Evolutionary conservation across 805 yeast genomes (phyloP).

Genomic region (Teunomyces pallodes): DNA sequence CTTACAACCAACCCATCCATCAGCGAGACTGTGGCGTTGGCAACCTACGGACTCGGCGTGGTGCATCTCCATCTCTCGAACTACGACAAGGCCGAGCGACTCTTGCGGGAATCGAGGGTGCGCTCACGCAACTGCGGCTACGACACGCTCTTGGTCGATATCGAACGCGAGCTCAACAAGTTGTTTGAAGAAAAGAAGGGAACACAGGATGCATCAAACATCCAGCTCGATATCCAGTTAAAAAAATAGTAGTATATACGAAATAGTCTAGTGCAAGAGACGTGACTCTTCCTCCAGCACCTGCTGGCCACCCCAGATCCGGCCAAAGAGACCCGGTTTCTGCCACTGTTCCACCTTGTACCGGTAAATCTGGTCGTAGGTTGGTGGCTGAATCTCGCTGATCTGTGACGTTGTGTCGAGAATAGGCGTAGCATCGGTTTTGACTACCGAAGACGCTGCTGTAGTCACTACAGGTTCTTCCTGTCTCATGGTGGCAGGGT

Average conservation of each 20-base stretch:
- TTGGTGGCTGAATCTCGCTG: slow-evolving; percentile 37
- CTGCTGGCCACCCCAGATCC: not conserved
- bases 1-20: slow-evolving; percentile 25
- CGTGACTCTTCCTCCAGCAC: slow-evolving; percentile 1
- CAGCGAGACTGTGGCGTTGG: slow-evolving; percentile 70
- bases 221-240: slow-evolving; percentile 27
- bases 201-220: slow-evolving; percentile 10
- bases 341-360: slow-evolving; percentile 21
- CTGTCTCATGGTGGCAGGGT: not conserved
- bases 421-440: not conserved
- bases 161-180: slow-evolving; percentile 64
- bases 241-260: slow-evolving; percentile 7
- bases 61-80: slow-evolving; percentile 60
- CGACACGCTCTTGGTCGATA: slow-evolving; percentile 57
- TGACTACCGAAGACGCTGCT: not conserved
- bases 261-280: not conserved
- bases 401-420: slow-evolving; percentile 2
- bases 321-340: slow-evolving; percentile 7
- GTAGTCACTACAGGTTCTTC: not conserved
- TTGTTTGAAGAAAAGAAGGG: slow-evolving; percentile 37
- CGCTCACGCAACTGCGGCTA: slow-evolving; percentile 68
- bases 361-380: slow-evolving; percentile 24
- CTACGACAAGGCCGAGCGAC: slow-evolving; percentile 54
- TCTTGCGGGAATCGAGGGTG: slow-evolving; percentile 65
- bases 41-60: slow-evolving; percentile 85